Evolutionary conservation across 192 early-diverging fungal species (phyloP).

Genomic region (Backusella australiensis): DNA sequence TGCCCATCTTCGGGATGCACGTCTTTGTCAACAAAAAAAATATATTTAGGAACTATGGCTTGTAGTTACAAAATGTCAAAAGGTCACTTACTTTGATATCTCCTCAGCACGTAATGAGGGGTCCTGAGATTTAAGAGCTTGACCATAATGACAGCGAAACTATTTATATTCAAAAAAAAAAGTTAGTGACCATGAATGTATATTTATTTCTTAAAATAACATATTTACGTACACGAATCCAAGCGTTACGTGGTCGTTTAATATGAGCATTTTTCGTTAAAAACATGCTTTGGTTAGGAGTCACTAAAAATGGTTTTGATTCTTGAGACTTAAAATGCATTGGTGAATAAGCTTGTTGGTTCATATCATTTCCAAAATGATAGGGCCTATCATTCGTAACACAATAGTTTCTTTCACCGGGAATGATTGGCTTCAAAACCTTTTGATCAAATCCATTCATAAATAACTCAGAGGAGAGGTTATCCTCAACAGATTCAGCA

Average conservation of each 20-base stretch:
- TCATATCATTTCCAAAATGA: not conserved
- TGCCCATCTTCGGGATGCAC: constrained; percentile 25
- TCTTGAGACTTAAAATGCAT: not conserved
- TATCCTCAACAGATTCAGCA: not conserved
- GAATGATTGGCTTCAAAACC: not conserved
- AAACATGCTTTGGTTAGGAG: constrained; percentile 16
- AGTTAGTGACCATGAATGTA: not conserved
- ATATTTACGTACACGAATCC: constrained; percentile 29
- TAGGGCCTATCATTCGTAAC: not conserved
- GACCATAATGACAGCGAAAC: constrained; percentile 32
- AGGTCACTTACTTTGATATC: constrained; percentile 27
- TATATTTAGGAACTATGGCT: not conserved
- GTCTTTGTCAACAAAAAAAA: constrained; percentile 2
- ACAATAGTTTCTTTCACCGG: not conserved
- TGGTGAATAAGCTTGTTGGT: not conserved
- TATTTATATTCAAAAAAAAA: not conserved
- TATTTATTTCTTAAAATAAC: not conserved
- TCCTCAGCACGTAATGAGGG: constrained; percentile 28
- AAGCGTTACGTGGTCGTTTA: constrained; percentile 30
- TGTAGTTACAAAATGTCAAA: not conserved
- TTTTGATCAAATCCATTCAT: not conserved
- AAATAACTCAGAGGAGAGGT: not conserved
- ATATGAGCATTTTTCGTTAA: constrained; percentile 31
- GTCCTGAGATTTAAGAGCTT: constrained; percentile 26
- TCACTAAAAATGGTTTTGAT: not conserved